phyloP scores from a whole-genome alignment of 1,139 yeast species.

The Debaryomyces fabryi region DNA sequence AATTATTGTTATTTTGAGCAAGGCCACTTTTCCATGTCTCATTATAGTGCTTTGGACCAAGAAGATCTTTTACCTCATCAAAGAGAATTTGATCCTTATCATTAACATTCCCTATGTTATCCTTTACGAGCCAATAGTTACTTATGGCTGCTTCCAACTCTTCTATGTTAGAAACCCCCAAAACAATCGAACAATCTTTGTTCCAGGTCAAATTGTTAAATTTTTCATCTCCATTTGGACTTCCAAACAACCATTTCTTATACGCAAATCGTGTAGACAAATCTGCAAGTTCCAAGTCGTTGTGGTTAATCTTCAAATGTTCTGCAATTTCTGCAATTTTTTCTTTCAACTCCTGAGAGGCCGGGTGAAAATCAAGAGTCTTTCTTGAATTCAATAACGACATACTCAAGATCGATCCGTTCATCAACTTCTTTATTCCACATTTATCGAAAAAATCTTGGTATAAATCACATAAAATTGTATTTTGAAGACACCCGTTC shows the following conservation, averaged over 20 bases:
- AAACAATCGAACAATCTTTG: conserved; percentile 59
- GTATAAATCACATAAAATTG: conserved; percentile 51
- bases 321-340: conserved; percentile 59
- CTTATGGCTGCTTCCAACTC: conserved; percentile 69
- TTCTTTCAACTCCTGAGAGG: conserved; percentile 56
- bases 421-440: conserved; percentile 59
- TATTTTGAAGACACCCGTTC: conserved; percentile 82
- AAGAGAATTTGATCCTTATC: conserved; percentile 48
- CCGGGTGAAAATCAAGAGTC: conserved; percentile 85
- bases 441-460: conserved; percentile 55
- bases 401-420: conserved; percentile 90
- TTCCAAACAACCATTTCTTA: conserved; percentile 53
- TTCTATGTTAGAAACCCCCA: conserved; percentile 66
- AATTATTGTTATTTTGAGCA: conserved; percentile 29
- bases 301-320: conserved; percentile 36
- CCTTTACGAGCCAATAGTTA: conserved; percentile 55
- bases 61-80: conserved; percentile 43
- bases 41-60: conserved; percentile 59
- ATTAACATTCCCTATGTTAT: conserved; percentile 30
- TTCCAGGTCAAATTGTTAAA: conserved; percentile 24
- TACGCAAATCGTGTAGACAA: conserved; percentile 79
- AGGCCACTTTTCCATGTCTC: conserved; percentile 76
- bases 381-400: conserved; percentile 69
- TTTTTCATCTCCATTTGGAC: conserved; percentile 14
- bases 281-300: conserved; percentile 70